A percentile compares a stretch with the other conserved stretches of the same genome.
Conservation (phyloP, 2,329 filamentous ascomycete species). For the Pseudocercospora crystallina region DNA sequence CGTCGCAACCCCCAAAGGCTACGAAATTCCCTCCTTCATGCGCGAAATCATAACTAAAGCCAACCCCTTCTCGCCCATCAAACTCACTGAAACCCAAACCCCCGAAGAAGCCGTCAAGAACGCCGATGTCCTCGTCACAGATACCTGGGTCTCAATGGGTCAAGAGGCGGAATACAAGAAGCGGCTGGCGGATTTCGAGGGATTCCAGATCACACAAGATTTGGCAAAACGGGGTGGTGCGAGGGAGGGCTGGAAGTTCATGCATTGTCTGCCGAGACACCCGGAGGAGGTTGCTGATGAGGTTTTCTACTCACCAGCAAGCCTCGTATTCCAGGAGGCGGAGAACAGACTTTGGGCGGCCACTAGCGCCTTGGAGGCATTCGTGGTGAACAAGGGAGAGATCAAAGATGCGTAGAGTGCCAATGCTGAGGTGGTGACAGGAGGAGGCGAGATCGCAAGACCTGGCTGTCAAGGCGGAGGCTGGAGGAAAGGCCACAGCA, state of each 20-base stretch:
- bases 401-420: conserved; percentile 44
- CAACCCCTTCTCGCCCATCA: conserved; percentile 14
- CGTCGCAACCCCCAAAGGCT: conserved; percentile 83
- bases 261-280: conserved; percentile 95
- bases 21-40: conserved; percentile 77
- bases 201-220: conserved; percentile 88
- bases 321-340: conserved; percentile 87
- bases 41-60: conserved; percentile 68
- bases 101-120: conserved; percentile 83
- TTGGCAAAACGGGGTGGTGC: conserved; percentile 82
- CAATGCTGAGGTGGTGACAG: neutral
- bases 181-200: conserved; percentile 76
- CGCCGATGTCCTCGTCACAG: conserved; percentile 88
- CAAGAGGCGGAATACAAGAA: conserved; percentile 82
- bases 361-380: conserved; percentile 76
- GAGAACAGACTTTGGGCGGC: conserved; percentile 94
- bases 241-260: conserved; percentile 90
- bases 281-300: conserved; percentile 90
- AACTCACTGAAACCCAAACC: conserved; percentile 69
- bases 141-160: conserved; percentile 98
- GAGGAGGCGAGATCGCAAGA: too few species aligned
- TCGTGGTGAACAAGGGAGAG: conserved; percentile 90
- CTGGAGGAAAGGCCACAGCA: too few species aligned
- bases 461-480: too few species aligned
- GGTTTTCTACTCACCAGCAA: conserved; percentile 79